Base-by-base conservation (phyloP, 2,329 filamentous ascomycete species). In the Leptosphaerulina australis region DNA sequence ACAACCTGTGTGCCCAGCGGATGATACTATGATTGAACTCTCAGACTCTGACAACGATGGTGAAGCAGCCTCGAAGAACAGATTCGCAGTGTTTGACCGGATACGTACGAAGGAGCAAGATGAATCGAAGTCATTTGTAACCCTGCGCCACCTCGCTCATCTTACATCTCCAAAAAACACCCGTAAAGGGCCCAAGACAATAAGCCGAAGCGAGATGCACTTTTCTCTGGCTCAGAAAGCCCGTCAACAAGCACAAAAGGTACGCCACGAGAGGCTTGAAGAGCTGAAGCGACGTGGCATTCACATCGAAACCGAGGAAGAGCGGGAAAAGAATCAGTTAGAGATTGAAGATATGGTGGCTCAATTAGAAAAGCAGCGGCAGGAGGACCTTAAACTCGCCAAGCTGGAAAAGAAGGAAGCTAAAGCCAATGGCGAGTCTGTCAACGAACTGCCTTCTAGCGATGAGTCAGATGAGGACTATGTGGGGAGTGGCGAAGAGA, bases 231-330 rank as follows among this genome's bases (percentile, higher is more conserved):
- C 88, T 28, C 82, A 84, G 58, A 86, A 86, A 53, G 91, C 91
- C 5, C 85, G 90, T 34, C 81, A 88, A 53, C 94, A 99, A 72
- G 92, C 91, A 34, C 85, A 85, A 53, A 74, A 83, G 31, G 91
- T 94, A 69, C 86, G 90, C 44, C 84, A 90, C 52, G 86, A 90
- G 59, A 87, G 87, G 46, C 81, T 97, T 15, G 85, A 90, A 47
- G 81, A 86, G 60, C 81, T 99, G 30, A 85, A 83, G 64, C 86
- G 88, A 9, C 91, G 88, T 72, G 94, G 94, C 6, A 81, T 97
- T 20, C 77, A 88, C 18, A 79, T 97, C 14, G 88, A 92, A 70
- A 96, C 90, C 0, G 84, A 87, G 2, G 93, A 97, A 72, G 92
- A 99, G 70, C 85, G 90, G 15, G 88, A 92, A 66, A 83, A 84